Base-by-base conservation (phyloP, 2,329 filamentous ascomycete genomes). In the Chrysoporthe cubensis region DNA sequence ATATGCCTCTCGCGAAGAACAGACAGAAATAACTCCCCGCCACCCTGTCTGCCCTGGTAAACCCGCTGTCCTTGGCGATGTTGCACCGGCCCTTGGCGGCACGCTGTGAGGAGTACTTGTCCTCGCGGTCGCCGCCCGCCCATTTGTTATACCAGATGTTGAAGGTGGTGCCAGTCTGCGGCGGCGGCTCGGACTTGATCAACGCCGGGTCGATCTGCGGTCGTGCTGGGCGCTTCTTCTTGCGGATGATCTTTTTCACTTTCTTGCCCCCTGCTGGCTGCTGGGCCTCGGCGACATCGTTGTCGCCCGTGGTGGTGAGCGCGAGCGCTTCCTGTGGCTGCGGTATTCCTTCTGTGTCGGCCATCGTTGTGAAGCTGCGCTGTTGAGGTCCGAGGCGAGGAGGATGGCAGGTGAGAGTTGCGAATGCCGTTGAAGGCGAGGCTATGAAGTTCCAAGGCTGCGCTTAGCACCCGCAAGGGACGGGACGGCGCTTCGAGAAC, bases 111-210 rank as follows among this genome's bases (percentile, higher is more conserved):
- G 94, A 86, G 75, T 95, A 94, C 74, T 94, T 93, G 82, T 96
- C 94, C 76, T 98, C 95, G 69, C 94, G 88, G 80, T 99, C 96
- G 75, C 96, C 96, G 72, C 96, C 96, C 0, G 90, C 91, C 94
- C 95, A 98, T 80, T 97, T 98, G 83, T 97, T 97, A 82, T 97
- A 97, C 95, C 94, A 97, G 75, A 97, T 96, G 80, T 99, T 99
- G 85, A 96, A 99, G 68, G 94, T 93, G 0, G 93, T 97, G 64
- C 96, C 96, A 0, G 95, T 98, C 75, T 98, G 94, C 1, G 93
- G 92, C 18, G 94, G 93, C 4, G 92, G 91, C 74, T 97, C 93
- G 44, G 90, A 90, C 74, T 91, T 92, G 80, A 97, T 87, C 56
- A 90, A 90, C 52, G 91, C 89, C 1, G 94, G 89, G 76, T 99